Conservation (phyloP, 2,329 filamentous ascomycete genomes). For the Sarocladium strictum region DNA sequence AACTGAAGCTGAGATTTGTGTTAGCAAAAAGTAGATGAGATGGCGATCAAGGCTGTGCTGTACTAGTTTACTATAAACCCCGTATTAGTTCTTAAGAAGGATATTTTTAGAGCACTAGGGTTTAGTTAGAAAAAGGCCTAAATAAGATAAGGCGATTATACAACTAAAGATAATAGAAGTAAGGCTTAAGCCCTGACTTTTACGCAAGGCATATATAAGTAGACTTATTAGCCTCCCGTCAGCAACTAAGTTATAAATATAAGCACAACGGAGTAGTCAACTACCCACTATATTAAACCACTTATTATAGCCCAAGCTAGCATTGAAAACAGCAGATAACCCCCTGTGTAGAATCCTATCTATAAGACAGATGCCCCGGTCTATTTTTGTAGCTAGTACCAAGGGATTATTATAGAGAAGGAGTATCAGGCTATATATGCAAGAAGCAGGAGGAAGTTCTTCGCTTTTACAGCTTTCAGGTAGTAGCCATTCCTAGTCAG, state of each 20-base stretch:
- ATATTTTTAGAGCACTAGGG: conserved; percentile 30
- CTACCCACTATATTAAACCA: conserved; percentile 25
- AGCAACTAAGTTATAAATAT: too few species aligned
- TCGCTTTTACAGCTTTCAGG: too few species aligned
- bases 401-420: conserved; percentile 29
- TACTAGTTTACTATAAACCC: conserved; percentile 34
- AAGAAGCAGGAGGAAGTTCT: conserved; percentile 22
- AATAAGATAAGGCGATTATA: too few species aligned
- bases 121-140: neutral
- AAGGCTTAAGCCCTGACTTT: conserved; percentile 26
- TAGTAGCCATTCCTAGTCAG: conserved; percentile 17
- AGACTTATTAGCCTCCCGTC: conserved; percentile 21
- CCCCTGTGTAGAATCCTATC: conserved; percentile 26
- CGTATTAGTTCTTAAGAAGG: conserved; percentile 31
- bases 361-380: conserved; percentile 21
- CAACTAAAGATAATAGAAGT: conserved; percentile 10
- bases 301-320: conserved; percentile 24
- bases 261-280: neutral
- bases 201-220: conserved; percentile 28
- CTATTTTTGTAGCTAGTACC: conserved; percentile 35
- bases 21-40: too few species aligned
- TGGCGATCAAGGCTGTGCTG: neutral
- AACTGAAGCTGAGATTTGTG: conserved; percentile 36
- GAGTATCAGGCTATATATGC: conserved; percentile 19
- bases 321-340: conserved; percentile 32